Base-by-base conservation (phyloP, 441 rosid species). In the Populus hybrid region DNA sequence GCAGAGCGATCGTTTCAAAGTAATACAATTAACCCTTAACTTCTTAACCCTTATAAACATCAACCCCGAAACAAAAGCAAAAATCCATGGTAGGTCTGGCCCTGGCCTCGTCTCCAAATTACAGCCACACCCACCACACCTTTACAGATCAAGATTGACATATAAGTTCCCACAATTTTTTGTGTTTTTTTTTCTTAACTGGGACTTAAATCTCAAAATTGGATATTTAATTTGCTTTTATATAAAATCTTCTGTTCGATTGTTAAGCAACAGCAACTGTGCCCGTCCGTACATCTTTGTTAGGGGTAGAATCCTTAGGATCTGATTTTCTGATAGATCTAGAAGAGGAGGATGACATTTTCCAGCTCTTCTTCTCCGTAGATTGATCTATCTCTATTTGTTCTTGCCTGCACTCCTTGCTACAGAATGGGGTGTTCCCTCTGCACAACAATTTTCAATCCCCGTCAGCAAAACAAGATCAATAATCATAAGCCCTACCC, bases 361-460 rank as follows among this genome's bases (percentile, higher is more conserved):
- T 88, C 91, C 85, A 84, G 67, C 77, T 61, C 80, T 80, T 90
- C 86, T 84, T 92, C 89, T 86, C 93, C 21, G 82, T 85, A 1
- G 89, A 83, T 71, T 89, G 95, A 66, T 95, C 99, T 16, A 91
- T 75, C 78, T 92, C 98, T 72, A 93, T 93, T 71, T 92, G 99
- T 77, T 93, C 93, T 87, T 89, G 86, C 76, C 98, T 89, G 87
- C 98, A 95, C 82, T 93, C 99, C 75, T 90, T 83, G 89, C 95
- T 95, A 79, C 99, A 95, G 64, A 93, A 95, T 32, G 99, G 95
- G 20, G 93, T 90, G 84, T 93, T 87, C 30, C 99, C 99, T 83
- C 99, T 93, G 91, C 81, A 83, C 3, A 23, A 4, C 2, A 30
- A 32, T 20, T 14, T 23, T 8, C 20, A 61, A 35, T 28, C 3